phyloP scores from a whole-genome alignment of 805 yeast species.

The Blastobotrys terrestris region DNA sequence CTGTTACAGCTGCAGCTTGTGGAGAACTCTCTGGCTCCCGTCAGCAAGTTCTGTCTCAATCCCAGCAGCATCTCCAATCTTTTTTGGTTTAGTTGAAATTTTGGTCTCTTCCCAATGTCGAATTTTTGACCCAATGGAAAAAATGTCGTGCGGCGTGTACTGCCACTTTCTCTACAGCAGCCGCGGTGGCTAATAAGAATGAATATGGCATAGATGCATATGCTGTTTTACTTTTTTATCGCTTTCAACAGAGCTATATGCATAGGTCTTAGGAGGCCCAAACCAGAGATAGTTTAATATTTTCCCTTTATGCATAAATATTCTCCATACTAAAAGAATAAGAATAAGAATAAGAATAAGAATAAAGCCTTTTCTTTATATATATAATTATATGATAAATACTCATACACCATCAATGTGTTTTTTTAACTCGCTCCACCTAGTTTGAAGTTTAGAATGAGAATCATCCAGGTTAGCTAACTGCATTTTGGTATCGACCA shows the following conservation, averaged over 20 bases:
- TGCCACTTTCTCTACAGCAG: not conserved
- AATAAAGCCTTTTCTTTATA: not conserved
- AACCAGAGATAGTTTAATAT: too few species aligned
- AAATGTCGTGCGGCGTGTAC: not conserved
- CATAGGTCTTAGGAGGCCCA: too few species aligned
- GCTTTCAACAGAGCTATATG: too few species aligned
- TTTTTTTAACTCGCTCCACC: constrained; percentile 33
- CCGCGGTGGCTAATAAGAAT: not conserved
- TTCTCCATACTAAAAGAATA: too few species aligned
- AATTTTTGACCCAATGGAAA: not conserved
- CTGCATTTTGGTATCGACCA: constrained; percentile 29
- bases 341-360: not conserved
- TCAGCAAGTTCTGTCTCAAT: not conserved
- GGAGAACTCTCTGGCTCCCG: constrained; percentile 13
- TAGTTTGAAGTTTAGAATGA: constrained; percentile 26
- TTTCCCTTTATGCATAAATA: too few species aligned
- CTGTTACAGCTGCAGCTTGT: constrained; percentile 8
- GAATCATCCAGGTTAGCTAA: constrained; percentile 24
- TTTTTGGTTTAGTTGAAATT: not conserved
- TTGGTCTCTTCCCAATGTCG: not conserved
- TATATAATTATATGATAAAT: not conserved
- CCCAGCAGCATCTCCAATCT: not conserved
- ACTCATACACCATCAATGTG: constrained; percentile 19
- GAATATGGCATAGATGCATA: too few species aligned
- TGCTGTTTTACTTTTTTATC: too few species aligned